Conservation (phyloP, 2,329 filamentous ascomycete genomes). For the Akanthomyces dipterigenus region DNA sequence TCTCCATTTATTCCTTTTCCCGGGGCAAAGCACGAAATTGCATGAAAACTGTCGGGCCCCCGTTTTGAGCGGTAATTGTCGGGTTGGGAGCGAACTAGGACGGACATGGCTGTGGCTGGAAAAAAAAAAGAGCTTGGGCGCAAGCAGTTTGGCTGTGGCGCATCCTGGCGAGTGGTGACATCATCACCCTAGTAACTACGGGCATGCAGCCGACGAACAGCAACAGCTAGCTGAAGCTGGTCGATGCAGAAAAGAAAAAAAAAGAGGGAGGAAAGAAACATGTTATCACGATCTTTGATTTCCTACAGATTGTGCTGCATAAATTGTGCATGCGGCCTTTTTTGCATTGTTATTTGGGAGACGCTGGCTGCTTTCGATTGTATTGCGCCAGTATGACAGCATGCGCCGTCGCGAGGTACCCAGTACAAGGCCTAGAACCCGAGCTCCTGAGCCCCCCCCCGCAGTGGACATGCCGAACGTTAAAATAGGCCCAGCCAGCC, state of each 20-base stretch:
- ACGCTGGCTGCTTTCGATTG: not conserved
- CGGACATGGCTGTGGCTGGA: not conserved
- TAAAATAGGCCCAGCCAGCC: not conserved
- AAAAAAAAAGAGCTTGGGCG: not conserved
- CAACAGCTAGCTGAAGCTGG: not conserved
- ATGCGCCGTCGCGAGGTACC: not conserved
- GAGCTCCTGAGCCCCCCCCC: not conserved
- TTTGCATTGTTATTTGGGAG: no score
- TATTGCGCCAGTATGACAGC: slow-evolving; percentile 10
- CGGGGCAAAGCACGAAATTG: not conserved
- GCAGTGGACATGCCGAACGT: not conserved
- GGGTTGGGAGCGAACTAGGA: not conserved
- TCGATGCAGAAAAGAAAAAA: not conserved
- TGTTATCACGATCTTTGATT: not conserved
- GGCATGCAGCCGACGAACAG: not conserved
- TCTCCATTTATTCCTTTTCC: not conserved
- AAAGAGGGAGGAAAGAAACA: no score
- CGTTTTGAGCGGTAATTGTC: slow-evolving; percentile 5
- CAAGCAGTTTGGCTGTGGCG: not conserved
- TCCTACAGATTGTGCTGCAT: not conserved
- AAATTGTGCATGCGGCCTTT: not conserved
- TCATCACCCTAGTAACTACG: slow-evolving; percentile 21
- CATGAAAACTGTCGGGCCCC: not conserved
- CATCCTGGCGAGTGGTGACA: slow-evolving; percentile 23
- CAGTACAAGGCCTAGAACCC: slow-evolving; percentile 8